These are phyloP conservation scores for Tympanopsis confertula DNA, from an alignment of 2,329 filamentous ascomycete species.

Conservation along the genomic window DNA sequence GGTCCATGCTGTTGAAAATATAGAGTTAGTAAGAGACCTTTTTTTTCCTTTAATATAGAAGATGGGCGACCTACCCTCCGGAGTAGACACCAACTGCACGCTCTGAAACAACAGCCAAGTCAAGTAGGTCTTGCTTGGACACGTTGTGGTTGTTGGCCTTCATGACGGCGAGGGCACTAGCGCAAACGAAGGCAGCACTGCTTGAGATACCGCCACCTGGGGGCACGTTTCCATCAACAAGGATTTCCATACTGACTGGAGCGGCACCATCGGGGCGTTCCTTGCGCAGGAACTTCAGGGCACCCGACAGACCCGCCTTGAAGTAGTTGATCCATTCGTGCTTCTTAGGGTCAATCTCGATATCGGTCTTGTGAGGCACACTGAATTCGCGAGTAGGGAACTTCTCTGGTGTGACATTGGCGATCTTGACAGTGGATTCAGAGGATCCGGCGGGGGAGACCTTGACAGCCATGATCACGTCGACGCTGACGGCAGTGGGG, in stretches of 20 bases:
- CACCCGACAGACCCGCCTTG: conserved; percentile 1
- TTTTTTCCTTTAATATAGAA: too few relatives aligned
- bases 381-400: conserved; percentile 1
- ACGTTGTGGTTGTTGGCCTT: conserved; percentile 1
- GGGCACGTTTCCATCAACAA: conserved; percentile 1
- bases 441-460: background rate
- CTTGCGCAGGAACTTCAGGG: conserved; percentile 1
- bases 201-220: conserved; percentile 1
- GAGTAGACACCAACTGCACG: conserved; percentile 1
- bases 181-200: conserved; percentile 1
- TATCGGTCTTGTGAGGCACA: conserved; percentile 1
- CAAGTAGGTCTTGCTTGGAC: conserved; percentile 1
- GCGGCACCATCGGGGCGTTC: background rate
- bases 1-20: background rate
- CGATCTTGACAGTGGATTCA: background rate
- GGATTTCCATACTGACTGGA: background rate
- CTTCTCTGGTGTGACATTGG: background rate
- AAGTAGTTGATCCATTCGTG: conserved; percentile 1
- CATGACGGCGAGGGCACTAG: background rate
- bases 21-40: too few relatives aligned
- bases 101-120: conserved; percentile 1
- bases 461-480: conserved; percentile 1
- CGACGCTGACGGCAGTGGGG: background rate
- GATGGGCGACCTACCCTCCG: background rate
- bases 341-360: conserved; percentile 1